Evolutionary conservation across 805 yeast species (phyloP), one percentile per base, ranked within the genome.

Genomic region (Scheffersomyces coipomensis): DNA sequence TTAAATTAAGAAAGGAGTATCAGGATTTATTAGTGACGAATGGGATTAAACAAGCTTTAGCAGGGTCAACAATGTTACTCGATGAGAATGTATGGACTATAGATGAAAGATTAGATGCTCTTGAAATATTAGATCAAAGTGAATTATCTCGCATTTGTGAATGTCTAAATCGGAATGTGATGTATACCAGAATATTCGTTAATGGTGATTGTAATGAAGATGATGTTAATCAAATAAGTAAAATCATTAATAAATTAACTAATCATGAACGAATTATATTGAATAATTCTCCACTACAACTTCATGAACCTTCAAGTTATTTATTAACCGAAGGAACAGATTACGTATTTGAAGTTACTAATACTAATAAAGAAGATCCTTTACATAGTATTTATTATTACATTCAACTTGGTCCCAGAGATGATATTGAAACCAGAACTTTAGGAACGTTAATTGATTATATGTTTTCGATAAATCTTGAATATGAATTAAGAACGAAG

Each of bases 1-100:
- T 75, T 1, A 52, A 62, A 6, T 62, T 79, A 1, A 64, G 84
- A 42, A 56, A 62, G 16, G 67, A 73, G 24, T 82, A 78, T 53
- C 68, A 66, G 23, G 60, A 60, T 3, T 58, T 81, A 6, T 52
- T 58, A 1, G 58, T 65, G 5, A 62, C 68, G 2, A 68, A 69
- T 33, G 75, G 86, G 1, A 58, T 78, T 2, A 61, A 67, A 12
- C 54, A 76, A 34, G 77, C 80, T 0, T 60, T 76, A 3, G 60
- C 79, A 9, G 83, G 81, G 0, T 51, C 78, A 0, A 52, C 75
- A 31, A 69, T 76, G 13, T 62, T 76, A 0, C 46, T 84, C 25
- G 95, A 85, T 44, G 76, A 76, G 42, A 60, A 71, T 33, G 64
- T 76, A 22, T 79, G 81, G 78, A 52, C 72, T 1, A 44, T 81